Percentiles rank a stretch among this genome's conserved stretches.
Conservation (phyloP, 106 monocot genomes). For the Dendrobium catenatum region DNA sequence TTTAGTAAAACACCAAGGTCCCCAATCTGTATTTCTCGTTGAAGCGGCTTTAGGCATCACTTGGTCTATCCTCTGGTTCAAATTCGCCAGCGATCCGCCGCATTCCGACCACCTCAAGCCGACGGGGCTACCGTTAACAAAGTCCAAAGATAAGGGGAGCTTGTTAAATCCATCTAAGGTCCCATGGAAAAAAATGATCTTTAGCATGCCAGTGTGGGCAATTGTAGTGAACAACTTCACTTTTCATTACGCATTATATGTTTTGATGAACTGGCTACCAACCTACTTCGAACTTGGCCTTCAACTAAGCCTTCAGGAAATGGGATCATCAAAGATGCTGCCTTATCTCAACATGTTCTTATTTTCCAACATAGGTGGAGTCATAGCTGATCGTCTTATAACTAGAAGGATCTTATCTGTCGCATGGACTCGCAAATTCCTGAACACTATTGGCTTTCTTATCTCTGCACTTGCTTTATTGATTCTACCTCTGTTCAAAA, state of each 20-base stretch:
- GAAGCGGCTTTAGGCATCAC: conserved; percentile 63
- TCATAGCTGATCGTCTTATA: conserved; percentile 70
- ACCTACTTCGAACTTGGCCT: conserved; percentile 84
- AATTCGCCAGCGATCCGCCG: conserved; percentile 63
- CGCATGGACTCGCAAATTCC: conserved; percentile 55
- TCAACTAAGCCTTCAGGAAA: conserved; percentile 83
- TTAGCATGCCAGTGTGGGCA: conserved; percentile 81
- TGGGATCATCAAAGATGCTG: conserved; percentile 93
- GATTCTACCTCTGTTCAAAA: conserved; percentile 61
- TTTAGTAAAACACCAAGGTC: conserved; percentile 60
- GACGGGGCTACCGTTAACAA: conserved; percentile 37
- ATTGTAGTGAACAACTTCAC: conserved; percentile 93
- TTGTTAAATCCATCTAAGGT: conserved; percentile 30
- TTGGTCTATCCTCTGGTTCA: conserved; percentile 78
- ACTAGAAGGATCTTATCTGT: conserved; percentile 57
- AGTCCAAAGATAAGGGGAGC: conserved; percentile 37
- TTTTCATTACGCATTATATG: conserved; percentile 88
- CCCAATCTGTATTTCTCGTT: conserved; percentile 70
- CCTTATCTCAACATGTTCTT: conserved; percentile 92
- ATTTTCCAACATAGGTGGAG: conserved; percentile 86
- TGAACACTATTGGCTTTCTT: conserved; percentile 74
- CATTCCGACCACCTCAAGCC: conserved; percentile 39
- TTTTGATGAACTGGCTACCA: conserved; percentile 96
- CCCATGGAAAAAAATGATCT: conserved; percentile 76
- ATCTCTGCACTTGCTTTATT: conserved; percentile 62